Percentiles rank a stretch among this genome's conserved stretches.
Conservation (phyloP, 1,284 basidiomycete species). For the Ceratobasidium sp. region DNA sequence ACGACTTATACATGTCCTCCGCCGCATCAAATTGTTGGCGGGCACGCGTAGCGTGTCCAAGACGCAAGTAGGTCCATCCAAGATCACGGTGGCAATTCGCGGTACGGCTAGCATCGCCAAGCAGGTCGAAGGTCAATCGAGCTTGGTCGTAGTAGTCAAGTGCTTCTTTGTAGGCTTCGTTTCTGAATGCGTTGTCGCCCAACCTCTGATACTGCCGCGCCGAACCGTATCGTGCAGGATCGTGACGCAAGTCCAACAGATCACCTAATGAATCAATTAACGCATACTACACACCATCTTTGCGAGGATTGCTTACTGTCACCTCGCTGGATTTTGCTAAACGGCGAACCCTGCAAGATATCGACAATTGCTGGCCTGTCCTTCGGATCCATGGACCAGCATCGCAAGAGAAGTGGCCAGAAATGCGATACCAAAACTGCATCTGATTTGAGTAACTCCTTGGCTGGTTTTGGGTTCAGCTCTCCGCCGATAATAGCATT, state of each 20-base stretch:
- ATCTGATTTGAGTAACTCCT: neutral
- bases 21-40: neutral
- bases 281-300: too few relatives aligned
- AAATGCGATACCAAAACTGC: neutral
- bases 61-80: neutral
- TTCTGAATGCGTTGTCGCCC: slow-evolving; percentile 1
- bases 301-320: neutral
- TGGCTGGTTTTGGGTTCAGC: neutral
- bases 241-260: neutral
- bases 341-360: neutral
- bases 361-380: neutral
- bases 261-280: neutral
- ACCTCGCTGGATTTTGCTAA: neutral
- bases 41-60: neutral
- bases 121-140: neutral
- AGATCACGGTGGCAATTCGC: neutral
- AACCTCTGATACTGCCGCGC: neutral
- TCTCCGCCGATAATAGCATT: neutral
- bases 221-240: neutral
- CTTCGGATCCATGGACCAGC: neutral
- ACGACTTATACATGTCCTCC: neutral
- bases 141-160: slow-evolving; percentile 2
- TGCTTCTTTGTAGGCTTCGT: slow-evolving; percentile 5
- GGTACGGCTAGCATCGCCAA: neutral
- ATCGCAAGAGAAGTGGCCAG: neutral